Conservation (phyloP, 192 early-diverging fungal genomes). For the Podila epicladia region DNA sequence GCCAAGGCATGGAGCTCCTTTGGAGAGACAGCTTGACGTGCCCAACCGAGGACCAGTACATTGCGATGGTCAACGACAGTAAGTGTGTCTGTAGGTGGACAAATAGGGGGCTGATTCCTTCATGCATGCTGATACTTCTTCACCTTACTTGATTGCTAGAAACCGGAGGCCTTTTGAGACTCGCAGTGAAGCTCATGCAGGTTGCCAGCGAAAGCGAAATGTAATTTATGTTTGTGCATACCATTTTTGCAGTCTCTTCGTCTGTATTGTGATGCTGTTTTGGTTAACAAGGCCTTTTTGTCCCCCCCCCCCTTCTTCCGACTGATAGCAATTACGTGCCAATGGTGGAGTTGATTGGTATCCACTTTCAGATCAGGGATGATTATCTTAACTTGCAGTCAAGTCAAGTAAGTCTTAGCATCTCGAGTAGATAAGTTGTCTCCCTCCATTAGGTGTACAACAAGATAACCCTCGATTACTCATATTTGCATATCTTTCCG, state of each 20-base stretch:
- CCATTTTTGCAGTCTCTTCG: not conserved
- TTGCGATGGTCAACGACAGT: slow-evolving; percentile 97
- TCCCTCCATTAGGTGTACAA: not conserved
- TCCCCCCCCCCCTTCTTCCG: not conserved
- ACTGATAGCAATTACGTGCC: slow-evolving; percentile 74
- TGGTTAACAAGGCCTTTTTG: not conserved
- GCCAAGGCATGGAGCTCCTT: slow-evolving; percentile 98
- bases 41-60: slow-evolving; percentile 91
- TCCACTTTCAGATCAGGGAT: slow-evolving; percentile 97
- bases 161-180: slow-evolving; percentile 94
- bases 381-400: slow-evolving; percentile 97
- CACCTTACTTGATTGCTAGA: slow-evolving; percentile 58
- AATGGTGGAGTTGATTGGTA: slow-evolving; percentile 89
- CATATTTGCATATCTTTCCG: too few relatives aligned
- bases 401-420: slow-evolving; percentile 60
- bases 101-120: not conserved
- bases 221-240: slow-evolving; percentile 15
- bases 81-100: slow-evolving; percentile 42
- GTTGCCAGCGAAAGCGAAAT: slow-evolving; percentile 59
- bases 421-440: not conserved
- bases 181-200: slow-evolving; percentile 97
- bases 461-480: too few relatives aligned
- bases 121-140: not conserved
- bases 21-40: slow-evolving; percentile 94
- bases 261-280: not conserved